Conservation (phyloP, 805 yeast species). For the Candida tallmaniae region DNA sequence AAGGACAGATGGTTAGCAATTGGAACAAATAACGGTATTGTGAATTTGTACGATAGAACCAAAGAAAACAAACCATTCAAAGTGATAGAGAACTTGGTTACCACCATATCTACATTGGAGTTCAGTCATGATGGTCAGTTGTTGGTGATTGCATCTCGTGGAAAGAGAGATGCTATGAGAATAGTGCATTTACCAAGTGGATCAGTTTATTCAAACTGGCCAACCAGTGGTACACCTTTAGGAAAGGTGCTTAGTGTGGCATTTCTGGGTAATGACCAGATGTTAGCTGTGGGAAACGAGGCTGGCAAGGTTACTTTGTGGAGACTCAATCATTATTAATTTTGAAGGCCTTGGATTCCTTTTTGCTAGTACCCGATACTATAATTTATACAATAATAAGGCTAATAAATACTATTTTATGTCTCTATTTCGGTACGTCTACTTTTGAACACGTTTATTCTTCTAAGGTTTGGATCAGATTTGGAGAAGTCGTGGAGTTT, state of each 20-base stretch:
- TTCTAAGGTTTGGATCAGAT: too few species aligned
- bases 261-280: constrained; percentile 76
- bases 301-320: constrained; percentile 87
- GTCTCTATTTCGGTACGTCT: too few species aligned
- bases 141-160: constrained; percentile 79
- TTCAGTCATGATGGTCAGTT: constrained; percentile 89
- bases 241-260: constrained; percentile 84
- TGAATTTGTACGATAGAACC: constrained; percentile 71
- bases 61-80: constrained; percentile 48
- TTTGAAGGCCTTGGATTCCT: too few species aligned
- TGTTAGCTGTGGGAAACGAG: constrained; percentile 87
- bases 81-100: constrained; percentile 72
- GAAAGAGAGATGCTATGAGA: constrained; percentile 78
- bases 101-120: constrained; percentile 66
- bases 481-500: too few species aligned
- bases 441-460: too few species aligned
- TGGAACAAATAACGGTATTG: constrained; percentile 87
- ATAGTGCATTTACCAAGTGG: constrained; percentile 85
- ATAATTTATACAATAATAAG: too few species aligned
- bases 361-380: too few species aligned
- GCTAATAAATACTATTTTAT: too few species aligned
- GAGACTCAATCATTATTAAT: constrained; percentile 77
- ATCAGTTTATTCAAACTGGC: constrained; percentile 91
- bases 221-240: constrained; percentile 92
- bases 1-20: constrained; percentile 79